Conservation (phyloP, 352 stramenopile species). For the Phytopythium sindhum region DNA sequence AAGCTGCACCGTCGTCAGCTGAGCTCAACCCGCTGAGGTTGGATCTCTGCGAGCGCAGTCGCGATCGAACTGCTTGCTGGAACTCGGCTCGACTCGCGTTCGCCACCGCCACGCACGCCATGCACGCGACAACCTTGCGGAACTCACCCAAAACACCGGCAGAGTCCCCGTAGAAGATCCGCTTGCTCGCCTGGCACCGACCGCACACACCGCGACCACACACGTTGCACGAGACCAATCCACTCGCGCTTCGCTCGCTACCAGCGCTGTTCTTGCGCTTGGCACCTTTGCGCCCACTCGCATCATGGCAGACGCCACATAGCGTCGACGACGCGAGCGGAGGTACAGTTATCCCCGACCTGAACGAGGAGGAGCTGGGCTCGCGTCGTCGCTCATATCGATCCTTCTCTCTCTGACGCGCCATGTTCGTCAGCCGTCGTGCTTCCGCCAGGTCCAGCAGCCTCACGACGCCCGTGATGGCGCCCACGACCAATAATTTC, state of each 20-base stretch:
- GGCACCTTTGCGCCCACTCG: constrained; percentile 4
- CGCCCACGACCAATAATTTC: constrained; percentile 32
- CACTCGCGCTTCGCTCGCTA: not conserved
- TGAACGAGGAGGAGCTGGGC: constrained; percentile 12
- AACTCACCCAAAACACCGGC: constrained; percentile 36
- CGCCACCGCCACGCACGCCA: constrained; percentile 33
- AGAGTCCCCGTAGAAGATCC: constrained; percentile 34
- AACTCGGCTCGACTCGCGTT: constrained; percentile 16
- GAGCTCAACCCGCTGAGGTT: not conserved
- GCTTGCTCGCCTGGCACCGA: constrained; percentile 28
- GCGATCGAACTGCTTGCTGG: not conserved
- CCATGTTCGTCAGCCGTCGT: constrained; percentile 39
- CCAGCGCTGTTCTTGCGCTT: not conserved
- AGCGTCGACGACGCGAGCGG: constrained; percentile 1
- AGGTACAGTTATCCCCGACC: constrained; percentile 6
- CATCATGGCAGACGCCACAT: constrained; percentile 20
- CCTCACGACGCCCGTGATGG: constrained; percentile 38
- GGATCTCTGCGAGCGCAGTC: not conserved
- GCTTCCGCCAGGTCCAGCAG: constrained; percentile 47
- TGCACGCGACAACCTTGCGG: constrained; percentile 37
- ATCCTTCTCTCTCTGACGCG: constrained; percentile 11
- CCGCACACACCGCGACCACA: constrained; percentile 26
- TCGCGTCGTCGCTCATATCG: constrained; percentile 6
- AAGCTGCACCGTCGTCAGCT: not conserved
- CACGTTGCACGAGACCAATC: constrained; percentile 13